phyloP scores from a whole-genome alignment of 225 moss, liverwort and hornwort species.

The Physcomitrellopsis africana region DNA sequence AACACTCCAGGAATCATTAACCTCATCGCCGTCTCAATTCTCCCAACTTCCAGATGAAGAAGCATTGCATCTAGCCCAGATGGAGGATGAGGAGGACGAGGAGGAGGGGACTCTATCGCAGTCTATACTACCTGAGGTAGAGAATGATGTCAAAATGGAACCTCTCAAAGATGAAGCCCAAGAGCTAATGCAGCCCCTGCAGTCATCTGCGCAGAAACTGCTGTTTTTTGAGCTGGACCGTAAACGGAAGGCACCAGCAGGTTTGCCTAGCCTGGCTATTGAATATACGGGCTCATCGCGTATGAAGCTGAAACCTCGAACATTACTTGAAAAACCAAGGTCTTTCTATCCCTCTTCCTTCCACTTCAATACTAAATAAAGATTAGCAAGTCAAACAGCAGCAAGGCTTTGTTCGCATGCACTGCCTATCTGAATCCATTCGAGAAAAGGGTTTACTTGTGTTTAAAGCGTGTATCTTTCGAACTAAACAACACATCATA shows the following conservation, averaged over 20 bases:
- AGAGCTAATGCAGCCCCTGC: slow-evolving; percentile 36
- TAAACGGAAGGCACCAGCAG: slow-evolving; percentile 62
- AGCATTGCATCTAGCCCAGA: slow-evolving; percentile 33
- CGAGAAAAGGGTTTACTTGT: neutral
- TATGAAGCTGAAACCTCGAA: slow-evolving; percentile 48
- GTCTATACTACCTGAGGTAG: slow-evolving; percentile 40
- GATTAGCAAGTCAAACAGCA: neutral
- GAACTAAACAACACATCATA: slow-evolving; percentile 25
- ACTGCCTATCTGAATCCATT: too few species aligned
- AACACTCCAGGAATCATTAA: slow-evolving; percentile 36
- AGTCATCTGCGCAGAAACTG: slow-evolving; percentile 54
- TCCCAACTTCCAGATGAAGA: slow-evolving; percentile 47
- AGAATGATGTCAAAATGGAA: slow-evolving; percentile 34
- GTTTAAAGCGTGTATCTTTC: slow-evolving; percentile 4
- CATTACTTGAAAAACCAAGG: slow-evolving; percentile 46
- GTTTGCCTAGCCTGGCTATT: slow-evolving; percentile 58
- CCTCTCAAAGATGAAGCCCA: slow-evolving; percentile 33
- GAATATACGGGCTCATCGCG: slow-evolving; percentile 50
- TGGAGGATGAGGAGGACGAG: slow-evolving; percentile 39
- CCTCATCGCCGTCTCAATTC: slow-evolving; percentile 49
- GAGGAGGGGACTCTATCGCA: slow-evolving; percentile 51
- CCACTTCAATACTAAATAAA: slow-evolving; percentile 1
- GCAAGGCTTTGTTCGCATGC: too few species aligned
- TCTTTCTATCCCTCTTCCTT: slow-evolving; percentile 41
- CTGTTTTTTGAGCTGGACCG: slow-evolving; percentile 62